phyloP scores from a whole-genome alignment of 2,329 filamentous ascomycete species.

The Penicillium sp. region DNA sequence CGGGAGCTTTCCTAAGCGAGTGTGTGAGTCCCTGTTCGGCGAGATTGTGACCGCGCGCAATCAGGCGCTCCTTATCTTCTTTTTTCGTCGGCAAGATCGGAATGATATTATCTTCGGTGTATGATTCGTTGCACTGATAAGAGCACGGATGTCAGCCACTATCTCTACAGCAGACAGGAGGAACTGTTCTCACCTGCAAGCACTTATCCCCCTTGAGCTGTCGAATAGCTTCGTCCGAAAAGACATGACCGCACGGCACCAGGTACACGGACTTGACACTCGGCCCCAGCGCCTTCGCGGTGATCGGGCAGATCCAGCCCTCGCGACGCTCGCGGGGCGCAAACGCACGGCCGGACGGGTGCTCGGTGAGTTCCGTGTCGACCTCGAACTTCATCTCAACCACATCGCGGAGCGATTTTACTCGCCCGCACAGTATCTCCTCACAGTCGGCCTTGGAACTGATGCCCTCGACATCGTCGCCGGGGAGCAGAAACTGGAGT shows the following conservation, averaged over 20 bases:
- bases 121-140: conserved; percentile 67
- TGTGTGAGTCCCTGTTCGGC: conserved; percentile 72
- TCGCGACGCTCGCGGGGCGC: conserved; percentile 45
- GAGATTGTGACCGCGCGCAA: conserved; percentile 64
- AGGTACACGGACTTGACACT: conserved; percentile 78
- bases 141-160: conserved; percentile 1
- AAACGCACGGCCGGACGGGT: conserved; percentile 39
- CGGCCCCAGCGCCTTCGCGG: conserved; percentile 78
- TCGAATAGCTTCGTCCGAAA: conserved; percentile 78
- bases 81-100: conserved; percentile 70
- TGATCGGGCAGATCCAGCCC: conserved; percentile 79
- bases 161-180: not conserved
- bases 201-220: conserved; percentile 67
- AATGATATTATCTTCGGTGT: conserved; percentile 72
- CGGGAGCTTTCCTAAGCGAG: conserved; percentile 73
- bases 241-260: conserved; percentile 92
- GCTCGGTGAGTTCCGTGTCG: conserved; percentile 40
- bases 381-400: conserved; percentile 76
- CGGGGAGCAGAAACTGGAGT: conserved; percentile 62
- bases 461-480: conserved; percentile 52
- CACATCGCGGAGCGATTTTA: conserved; percentile 80
- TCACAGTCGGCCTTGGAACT: conserved; percentile 58
- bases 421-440: conserved; percentile 56
- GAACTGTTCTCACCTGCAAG: conserved; percentile 45
- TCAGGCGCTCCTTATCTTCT: conserved; percentile 65